Conservation (phyloP, 345 rosid genomes). For the Euphorbia tirucalli region DNA sequence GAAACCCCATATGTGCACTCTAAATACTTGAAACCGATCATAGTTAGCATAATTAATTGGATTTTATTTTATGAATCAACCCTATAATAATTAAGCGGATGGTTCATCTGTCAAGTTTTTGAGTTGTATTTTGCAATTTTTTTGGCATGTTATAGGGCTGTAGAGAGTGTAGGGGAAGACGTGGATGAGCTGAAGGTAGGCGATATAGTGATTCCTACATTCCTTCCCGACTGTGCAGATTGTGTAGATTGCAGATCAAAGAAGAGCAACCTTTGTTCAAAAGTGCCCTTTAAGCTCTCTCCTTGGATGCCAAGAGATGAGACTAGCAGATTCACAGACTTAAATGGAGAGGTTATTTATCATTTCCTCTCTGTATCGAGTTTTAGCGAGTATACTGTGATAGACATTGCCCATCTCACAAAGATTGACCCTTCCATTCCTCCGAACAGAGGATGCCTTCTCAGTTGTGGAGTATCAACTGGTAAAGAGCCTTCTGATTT, state of each 20-base stretch:
- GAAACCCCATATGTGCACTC: too few species aligned
- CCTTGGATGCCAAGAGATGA: constrained; percentile 83
- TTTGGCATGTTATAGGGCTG: constrained; percentile 41
- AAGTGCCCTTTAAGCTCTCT: constrained; percentile 55
- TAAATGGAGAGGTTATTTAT: constrained; percentile 56
- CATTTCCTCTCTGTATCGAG: constrained; percentile 80
- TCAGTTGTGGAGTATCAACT: constrained; percentile 85
- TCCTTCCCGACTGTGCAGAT: constrained; percentile 72
- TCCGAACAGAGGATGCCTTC: constrained; percentile 75
- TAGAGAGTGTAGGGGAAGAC: constrained; percentile 85
- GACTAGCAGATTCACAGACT: constrained; percentile 71
- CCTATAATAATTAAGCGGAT: too few species aligned
- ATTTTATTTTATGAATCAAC: too few species aligned
- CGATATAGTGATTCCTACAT: constrained; percentile 64
- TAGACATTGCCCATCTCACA: constrained; percentile 60
- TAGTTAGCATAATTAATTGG: too few species aligned
- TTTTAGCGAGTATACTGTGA: constrained; percentile 72
- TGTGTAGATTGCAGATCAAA: constrained; percentile 66
- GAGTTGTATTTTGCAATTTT: not conserved
- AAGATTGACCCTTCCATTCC: constrained; percentile 64
- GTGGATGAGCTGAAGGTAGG: constrained; percentile 58
- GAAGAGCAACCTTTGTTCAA: constrained; percentile 76
- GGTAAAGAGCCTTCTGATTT: constrained; percentile 35
- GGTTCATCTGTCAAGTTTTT: not conserved
- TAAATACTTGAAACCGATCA: too few species aligned